phyloP scores from a whole-genome alignment of 1,284 basidiomycete species.

The Cryptococcus deneoformans region DNA sequence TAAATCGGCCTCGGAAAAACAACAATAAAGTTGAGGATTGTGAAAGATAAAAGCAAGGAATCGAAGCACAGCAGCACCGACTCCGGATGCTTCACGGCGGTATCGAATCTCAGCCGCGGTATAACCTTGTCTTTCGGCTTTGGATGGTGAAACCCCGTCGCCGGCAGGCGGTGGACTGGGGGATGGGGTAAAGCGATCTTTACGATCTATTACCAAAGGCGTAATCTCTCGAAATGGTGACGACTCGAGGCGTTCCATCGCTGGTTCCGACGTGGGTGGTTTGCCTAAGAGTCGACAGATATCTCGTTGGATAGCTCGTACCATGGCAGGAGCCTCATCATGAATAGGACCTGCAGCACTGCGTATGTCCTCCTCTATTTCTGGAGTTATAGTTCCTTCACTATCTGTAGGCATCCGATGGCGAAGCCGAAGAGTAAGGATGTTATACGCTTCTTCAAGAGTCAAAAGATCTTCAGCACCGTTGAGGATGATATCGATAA shows the following conservation, averaged over 20 bases:
- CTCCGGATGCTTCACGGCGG: conserved; percentile 43
- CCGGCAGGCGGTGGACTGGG: conserved; percentile 2
- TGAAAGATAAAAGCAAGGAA: conserved; percentile 35
- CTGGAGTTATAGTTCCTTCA: background rate
- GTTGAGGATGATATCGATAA: conserved; percentile 39
- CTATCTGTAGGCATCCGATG: conserved; percentile 13
- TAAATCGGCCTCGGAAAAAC: conserved; percentile 43
- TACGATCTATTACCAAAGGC: conserved; percentile 14
- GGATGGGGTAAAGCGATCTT: conserved; percentile 20
- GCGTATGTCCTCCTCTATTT: conserved; percentile 9
- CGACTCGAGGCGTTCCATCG: conserved; percentile 10
- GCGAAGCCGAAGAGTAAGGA: conserved; percentile 27
- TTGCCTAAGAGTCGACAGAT: conserved; percentile 38
- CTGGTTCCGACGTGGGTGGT: conserved; percentile 27
- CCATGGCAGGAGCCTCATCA: conserved; percentile 41
- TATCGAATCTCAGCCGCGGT: conserved; percentile 46
- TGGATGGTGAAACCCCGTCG: conserved; percentile 14
- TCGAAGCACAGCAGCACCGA: conserved; percentile 36
- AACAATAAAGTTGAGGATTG: conserved; percentile 24
- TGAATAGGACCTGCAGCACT: conserved; percentile 28
- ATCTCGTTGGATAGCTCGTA: conserved; percentile 42
- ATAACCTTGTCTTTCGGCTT: conserved; percentile 36
- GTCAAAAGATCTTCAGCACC: conserved; percentile 45
- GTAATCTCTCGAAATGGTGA: conserved; percentile 34
- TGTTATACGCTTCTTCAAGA: conserved; percentile 44